Conservation (phyloP, 768 basidiomycete species). For the Lenzites betulinus region DNA sequence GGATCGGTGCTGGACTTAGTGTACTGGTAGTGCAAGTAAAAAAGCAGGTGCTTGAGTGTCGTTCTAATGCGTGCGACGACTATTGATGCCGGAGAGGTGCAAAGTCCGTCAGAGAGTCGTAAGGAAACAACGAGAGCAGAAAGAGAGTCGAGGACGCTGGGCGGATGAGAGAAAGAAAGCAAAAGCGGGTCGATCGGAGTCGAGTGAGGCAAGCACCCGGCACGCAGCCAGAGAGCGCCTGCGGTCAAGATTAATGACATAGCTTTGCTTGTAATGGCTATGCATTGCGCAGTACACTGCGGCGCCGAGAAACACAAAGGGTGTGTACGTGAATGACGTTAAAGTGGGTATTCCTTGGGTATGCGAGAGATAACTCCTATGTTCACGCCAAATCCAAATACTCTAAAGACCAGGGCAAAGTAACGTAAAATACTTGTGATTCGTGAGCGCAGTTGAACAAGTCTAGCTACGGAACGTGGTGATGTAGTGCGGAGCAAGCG, state of each 20-base stretch:
- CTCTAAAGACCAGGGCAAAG: neutral
- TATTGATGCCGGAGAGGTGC: conserved; percentile 8
- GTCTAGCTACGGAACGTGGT: conserved; percentile 2
- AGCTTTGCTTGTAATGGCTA: neutral
- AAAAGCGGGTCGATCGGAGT: conserved; percentile 4
- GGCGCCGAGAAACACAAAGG: too few species aligned
- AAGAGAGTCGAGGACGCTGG: neutral
- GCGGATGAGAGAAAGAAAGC: conserved; percentile 12
- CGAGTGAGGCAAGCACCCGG: neutral
- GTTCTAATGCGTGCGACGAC: neutral
- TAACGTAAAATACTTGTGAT: neutral
- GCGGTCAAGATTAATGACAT: conserved; percentile 5
- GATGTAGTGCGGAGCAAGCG: neutral
- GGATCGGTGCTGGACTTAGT: neutral
- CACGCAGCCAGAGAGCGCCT: conserved; percentile 11
- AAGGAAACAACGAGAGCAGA: neutral
- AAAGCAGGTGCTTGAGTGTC: neutral
- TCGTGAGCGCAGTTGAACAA: neutral
- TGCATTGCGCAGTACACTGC: too few species aligned
- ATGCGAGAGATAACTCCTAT: too few species aligned
- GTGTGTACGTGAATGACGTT: too few species aligned
- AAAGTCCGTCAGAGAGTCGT: neutral
- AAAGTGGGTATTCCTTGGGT: too few species aligned
- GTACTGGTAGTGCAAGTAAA: neutral
- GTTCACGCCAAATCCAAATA: neutral